Percentiles rank a stretch among this genome's conserved stretches.
Conservation (phyloP, 164 flowering plant genomes). For the Magnolia kwangsiensis region DNA sequence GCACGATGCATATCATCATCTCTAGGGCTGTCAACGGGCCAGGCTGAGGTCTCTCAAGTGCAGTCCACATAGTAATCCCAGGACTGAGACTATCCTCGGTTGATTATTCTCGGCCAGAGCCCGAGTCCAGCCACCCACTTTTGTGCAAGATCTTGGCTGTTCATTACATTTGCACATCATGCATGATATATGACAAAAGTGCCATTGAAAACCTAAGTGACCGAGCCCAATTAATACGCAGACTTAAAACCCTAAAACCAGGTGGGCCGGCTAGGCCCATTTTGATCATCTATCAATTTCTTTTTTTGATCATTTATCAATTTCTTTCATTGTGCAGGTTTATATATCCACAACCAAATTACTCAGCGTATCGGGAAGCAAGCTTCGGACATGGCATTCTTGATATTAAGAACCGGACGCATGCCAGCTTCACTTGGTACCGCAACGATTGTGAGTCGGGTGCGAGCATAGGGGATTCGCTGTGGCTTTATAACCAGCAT, state of each 20-base stretch:
- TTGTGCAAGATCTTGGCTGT: too few relatives aligned
- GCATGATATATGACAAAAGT: too few relatives aligned
- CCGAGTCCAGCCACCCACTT: too few relatives aligned
- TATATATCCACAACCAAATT: constrained; percentile 82
- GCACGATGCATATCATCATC: too few relatives aligned
- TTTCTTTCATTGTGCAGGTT: constrained; percentile 39
- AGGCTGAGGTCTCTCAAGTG: too few relatives aligned
- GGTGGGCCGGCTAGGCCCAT: background rate
- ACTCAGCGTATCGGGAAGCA: constrained; percentile 80
- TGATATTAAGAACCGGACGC: constrained; percentile 78
- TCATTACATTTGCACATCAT: too few relatives aligned
- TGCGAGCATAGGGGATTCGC: constrained; percentile 61
- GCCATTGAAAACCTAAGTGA: too few relatives aligned
- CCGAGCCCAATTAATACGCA: background rate
- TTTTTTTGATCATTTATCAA: background rate
- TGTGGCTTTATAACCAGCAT: constrained; percentile 56
- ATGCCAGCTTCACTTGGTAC: constrained; percentile 73
- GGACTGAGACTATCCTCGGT: too few relatives aligned
- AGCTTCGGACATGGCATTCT: constrained; percentile 84
- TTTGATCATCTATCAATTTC: background rate
- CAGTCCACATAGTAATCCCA: too few relatives aligned
- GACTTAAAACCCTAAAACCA: too few relatives aligned
- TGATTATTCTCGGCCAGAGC: too few relatives aligned
- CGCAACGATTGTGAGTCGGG: constrained; percentile 75
- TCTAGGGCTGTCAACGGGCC: too few relatives aligned